Conservation (phyloP, 192 early-diverging fungal genomes). For the Gonapodya prolifera region DNA sequence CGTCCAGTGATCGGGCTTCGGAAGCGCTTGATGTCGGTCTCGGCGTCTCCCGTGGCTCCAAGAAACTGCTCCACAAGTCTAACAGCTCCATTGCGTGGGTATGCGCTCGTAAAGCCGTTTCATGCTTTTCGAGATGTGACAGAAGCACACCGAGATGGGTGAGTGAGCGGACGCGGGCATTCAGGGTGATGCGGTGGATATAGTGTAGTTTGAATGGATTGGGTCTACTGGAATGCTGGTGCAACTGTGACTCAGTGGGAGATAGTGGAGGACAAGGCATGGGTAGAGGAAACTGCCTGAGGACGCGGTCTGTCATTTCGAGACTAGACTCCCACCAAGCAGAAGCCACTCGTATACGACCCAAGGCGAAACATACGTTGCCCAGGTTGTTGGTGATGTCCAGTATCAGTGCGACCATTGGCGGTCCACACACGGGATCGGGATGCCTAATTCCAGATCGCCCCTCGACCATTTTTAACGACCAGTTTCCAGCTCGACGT, state of each 20-base stretch:
- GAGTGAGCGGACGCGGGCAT: no score
- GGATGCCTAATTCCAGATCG: not conserved
- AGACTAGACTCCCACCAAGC: not conserved
- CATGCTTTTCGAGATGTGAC: no score
- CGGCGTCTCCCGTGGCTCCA: no score
- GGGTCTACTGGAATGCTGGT: not conserved
- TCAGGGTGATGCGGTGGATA: not conserved
- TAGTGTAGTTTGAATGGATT: not conserved
- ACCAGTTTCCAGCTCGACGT: not conserved
- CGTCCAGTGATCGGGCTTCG: no score
- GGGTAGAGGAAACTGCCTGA: not conserved
- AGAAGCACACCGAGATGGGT: no score
- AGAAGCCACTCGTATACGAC: not conserved
- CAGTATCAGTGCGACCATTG: not conserved
- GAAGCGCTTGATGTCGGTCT: no score
- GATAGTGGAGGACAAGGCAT: no score
- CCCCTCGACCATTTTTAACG: not conserved
- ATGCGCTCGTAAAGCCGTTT: no score
- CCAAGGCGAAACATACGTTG: not conserved
- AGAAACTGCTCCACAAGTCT: no score
- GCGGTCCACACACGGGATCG: not conserved
- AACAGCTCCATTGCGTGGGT: no score
- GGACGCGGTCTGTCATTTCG: not conserved
- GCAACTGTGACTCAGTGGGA: no score
- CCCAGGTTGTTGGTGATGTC: slow-evolving; percentile 1